Conservation (phyloP, 176 grass and related monocot genomes). For the Cymbopogon citratus region DNA sequence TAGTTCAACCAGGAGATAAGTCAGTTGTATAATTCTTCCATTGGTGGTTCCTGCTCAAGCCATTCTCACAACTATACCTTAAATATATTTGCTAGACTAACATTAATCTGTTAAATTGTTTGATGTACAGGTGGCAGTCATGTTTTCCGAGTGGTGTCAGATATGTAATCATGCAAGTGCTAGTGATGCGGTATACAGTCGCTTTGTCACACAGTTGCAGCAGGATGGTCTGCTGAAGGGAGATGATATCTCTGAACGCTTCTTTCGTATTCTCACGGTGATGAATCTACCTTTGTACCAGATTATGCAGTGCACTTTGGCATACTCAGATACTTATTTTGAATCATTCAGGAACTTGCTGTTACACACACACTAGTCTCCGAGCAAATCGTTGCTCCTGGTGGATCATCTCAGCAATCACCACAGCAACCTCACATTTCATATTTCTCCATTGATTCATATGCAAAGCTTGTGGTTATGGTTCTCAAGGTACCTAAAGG, state of each 20-base stretch:
- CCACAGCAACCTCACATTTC: slow-evolving; percentile 38
- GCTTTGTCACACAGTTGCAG: slow-evolving; percentile 66
- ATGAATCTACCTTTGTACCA: slow-evolving; percentile 10
- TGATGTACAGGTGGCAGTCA: slow-evolving; percentile 39
- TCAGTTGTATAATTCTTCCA: neutral
- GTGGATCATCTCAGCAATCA: slow-evolving; percentile 42
- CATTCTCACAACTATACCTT: neutral
- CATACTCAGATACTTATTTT: slow-evolving; percentile 20
- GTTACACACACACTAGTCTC: slow-evolving; percentile 50
- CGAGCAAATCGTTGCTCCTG: slow-evolving; percentile 42
- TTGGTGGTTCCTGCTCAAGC: neutral
- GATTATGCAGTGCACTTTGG: neutral
- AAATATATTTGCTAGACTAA: neutral
- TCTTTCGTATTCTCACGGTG: slow-evolving; percentile 68
- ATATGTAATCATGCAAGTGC: slow-evolving; percentile 57
- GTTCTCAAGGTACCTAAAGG: slow-evolving; percentile 61
- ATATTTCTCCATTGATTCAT: slow-evolving; percentile 78
- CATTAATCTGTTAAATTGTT: slow-evolving; percentile 18
- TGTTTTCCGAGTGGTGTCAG: slow-evolving; percentile 78
- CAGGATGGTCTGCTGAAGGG: slow-evolving; percentile 65
- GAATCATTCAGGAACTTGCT: slow-evolving; percentile 57
- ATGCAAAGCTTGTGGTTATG: slow-evolving; percentile 65
- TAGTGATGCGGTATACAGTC: slow-evolving; percentile 55
- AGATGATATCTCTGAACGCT: slow-evolving; percentile 72
- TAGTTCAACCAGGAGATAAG: neutral